Evolutionary conservation across 176 grass and related monocot species (phyloP), one percentile per base, ranked within the genome.

Genomic region (Metroxylon sagu): DNA sequence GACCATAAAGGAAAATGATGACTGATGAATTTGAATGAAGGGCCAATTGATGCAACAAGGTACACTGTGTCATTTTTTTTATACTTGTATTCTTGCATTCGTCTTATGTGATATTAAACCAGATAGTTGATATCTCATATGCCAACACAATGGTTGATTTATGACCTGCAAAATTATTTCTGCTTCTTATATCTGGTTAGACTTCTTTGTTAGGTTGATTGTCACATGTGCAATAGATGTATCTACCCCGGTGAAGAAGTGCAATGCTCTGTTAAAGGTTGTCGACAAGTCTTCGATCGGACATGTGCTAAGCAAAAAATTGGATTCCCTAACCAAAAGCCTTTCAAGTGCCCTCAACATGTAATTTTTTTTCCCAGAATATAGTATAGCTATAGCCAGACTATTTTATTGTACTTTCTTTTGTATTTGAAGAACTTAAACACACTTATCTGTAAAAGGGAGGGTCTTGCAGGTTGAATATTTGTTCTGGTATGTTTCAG

Each of bases 331-430:
- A 31, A 26, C 0, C 26, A 56, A 16, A 77, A 83, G 76, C 69
- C 63, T 73, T 76, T 94, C 59, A 85, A 61, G 60, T 94, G 89
- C 56, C 84, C 89, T 76, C 84, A 81, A 69, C 89, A 94, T 82
- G 89, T 94, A 85, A 88, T 71, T 77, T 52, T 52, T 39, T 54
- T 29, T 65, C 15, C 10, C 17, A 56, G 55, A 59, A 51, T 73
- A 23, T 23, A 23, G 21, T 79, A 53, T 39, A 35, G 49, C 50
- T 25, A 53, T 61, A 43, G 35, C 10, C 2, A 12, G 2, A 43
- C 35, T 19, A 19, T 16, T 25, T 52, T 56, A 49, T 67, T 78
- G 76, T 16, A 35, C 39, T 62, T 53, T 30, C 12, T 48, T 31
- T 66, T 69, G 15, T 71, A 51, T 74, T 31, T 18, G 14, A 50